These are phyloP conservation scores for Globisporangium camurandrum DNA, from an alignment of 352 stramenopile genomes.

Conservation along the genomic window DNA sequence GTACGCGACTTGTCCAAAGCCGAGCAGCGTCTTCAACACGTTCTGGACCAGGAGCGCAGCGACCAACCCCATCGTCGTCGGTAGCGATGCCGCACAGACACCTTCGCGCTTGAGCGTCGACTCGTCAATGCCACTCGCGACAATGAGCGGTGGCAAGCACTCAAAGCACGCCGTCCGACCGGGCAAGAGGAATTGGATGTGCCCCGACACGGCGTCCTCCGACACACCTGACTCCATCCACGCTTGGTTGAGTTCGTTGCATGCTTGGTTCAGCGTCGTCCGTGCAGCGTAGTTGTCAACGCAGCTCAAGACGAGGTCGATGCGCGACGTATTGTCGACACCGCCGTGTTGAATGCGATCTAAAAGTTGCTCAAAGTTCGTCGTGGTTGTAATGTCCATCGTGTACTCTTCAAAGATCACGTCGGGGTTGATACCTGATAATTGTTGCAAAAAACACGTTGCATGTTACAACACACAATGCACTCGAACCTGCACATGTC, in stretches of 20 bases:
- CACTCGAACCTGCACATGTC: background rate
- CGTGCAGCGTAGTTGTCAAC: constrained; percentile 88
- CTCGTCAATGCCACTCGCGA: constrained; percentile 82
- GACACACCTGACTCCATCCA: constrained; percentile 90
- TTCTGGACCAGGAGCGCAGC: constrained; percentile 85
- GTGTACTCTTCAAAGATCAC: constrained; percentile 85
- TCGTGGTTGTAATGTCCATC: constrained; percentile 80
- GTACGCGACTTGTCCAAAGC: constrained; percentile 84
- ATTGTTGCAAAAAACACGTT: too few relatives aligned
- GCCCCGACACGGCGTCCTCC: constrained; percentile 85
- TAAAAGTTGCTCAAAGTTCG: constrained; percentile 80
- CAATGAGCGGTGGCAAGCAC: constrained; percentile 81
- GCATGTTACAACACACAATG: too few relatives aligned
- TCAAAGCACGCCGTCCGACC: constrained; percentile 86
- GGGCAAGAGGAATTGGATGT: constrained; percentile 85
- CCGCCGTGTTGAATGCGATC: constrained; percentile 67
- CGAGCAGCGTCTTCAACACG: constrained; percentile 79
- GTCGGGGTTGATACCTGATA: constrained; percentile 88
- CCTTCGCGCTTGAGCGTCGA: constrained; percentile 84
- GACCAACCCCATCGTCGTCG: constrained; percentile 87
- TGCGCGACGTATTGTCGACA: constrained; percentile 38
- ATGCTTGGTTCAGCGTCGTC: constrained; percentile 83
- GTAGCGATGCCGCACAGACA: constrained; percentile 82
- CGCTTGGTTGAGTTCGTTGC: constrained; percentile 76
- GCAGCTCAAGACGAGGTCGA: constrained; percentile 84